Base-by-base conservation (phyloP, 108 stramenopile species). In the Cyclostephanos tholiformis region DNA sequence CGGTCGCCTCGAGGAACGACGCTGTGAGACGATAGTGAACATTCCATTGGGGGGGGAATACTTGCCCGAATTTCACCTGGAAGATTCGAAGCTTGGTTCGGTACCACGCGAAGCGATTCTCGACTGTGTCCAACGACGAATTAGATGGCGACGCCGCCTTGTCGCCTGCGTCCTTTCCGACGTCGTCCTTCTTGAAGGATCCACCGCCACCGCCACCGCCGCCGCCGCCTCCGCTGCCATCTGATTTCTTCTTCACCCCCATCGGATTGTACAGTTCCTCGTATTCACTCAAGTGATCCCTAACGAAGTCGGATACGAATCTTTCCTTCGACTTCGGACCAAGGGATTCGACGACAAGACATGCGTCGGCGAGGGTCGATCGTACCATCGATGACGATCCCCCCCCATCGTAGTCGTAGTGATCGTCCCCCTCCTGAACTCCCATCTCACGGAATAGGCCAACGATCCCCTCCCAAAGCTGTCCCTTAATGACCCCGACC, bases 31-130 rank as follows among this genome's bases (percentile, higher is more conserved):
- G 85, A 43, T 95, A 89, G 71, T 91, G 81, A 38, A 97, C 60
- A 58, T 89, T 91, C 99, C 99, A 99, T 80, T 95, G 89, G 41
- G 66, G 65, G 2, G 99, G 99, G 71, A 98, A 97, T 20, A 98
- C 93, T 30, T 67, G 76, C 51, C 82, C 85, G 79, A 95, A 98
- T 53, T 89, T 88, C 52, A 89, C 84, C 60, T 71, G 65, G 41
- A 78, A 46, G 27, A 64, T 61, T 13, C 91, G 82, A 51, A 95
- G 65, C 41, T 85, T 67, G 26, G 89, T 88, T 29, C 96, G 88
- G 66, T 97, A 97, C 97, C 97, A 99, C 25, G 93, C 75, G 76
- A 94, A 99, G 64, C 99, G 85, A 49, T 94, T 81, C 55, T 98
- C 99, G 1, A 97, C 79, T 61, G 89, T 82, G 49, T 97, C 98